Evolutionary conservation across 2,329 filamentous ascomycete species (phyloP).

Genomic region (Phialophora expanda): DNA sequence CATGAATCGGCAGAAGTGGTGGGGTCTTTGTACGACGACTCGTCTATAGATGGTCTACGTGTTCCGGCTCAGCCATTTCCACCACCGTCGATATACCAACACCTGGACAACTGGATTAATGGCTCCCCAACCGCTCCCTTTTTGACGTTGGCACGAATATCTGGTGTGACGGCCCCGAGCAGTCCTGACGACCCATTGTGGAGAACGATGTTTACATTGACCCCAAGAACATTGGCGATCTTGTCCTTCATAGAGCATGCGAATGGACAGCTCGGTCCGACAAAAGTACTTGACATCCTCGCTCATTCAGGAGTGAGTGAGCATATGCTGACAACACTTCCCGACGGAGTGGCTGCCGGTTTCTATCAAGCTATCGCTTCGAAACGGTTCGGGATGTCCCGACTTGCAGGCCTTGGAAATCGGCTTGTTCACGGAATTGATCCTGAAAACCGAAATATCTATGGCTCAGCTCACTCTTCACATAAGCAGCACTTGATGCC

Average conservation of each 20-base stretch:
- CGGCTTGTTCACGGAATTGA: conserved; percentile 4
- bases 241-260: conserved; percentile 22
- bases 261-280: conserved; percentile 5
- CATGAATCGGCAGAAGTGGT: conserved; percentile 64
- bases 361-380: conserved; percentile 78
- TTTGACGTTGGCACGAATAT: conserved; percentile 57
- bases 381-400: conserved; percentile 15
- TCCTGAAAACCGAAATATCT: not conserved
- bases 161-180: conserved; percentile 41
- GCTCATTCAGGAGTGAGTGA: conserved; percentile 64
- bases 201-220: conserved; percentile 21
- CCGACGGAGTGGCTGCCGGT: conserved; percentile 79
- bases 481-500: conserved; percentile 18
- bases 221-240: conserved; percentile 29
- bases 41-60: conserved; percentile 50
- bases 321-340: conserved; percentile 76
- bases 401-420: not conserved
- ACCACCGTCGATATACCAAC: conserved; percentile 66
- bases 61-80: conserved; percentile 58
- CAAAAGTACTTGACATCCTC: conserved; percentile 19
- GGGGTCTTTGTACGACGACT: conserved; percentile 62
- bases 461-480: conserved; percentile 7
- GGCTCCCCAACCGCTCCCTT: conserved; percentile 48
- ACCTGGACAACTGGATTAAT: conserved; percentile 47
- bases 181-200: conserved; percentile 14